Evolutionary conservation across 169 alveolate species (phyloP).

Genomic region (Pseudocohnilembus persalinus): DNA sequence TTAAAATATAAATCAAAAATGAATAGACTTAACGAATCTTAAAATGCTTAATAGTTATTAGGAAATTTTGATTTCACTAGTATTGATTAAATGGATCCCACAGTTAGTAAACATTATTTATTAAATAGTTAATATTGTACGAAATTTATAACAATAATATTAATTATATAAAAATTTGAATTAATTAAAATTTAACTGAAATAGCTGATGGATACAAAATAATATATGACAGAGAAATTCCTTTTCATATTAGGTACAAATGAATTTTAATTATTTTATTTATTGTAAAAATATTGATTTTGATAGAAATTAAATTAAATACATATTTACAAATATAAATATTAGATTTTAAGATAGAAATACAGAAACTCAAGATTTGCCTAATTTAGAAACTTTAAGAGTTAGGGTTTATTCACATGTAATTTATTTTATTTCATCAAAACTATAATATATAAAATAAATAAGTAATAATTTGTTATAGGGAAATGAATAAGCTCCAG

Average conservation of each 20-base stretch:
- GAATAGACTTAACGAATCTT: conserved; percentile 1
- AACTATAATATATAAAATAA: background rate
- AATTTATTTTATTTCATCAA: background rate
- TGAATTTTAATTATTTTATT: too few relatives aligned
- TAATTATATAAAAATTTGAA: background rate
- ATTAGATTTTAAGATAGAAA: conserved; percentile 11
- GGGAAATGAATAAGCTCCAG: conserved; percentile 86
- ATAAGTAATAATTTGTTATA: conserved; percentile 4
- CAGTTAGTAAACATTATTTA: conserved; percentile 37
- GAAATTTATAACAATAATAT: background rate
- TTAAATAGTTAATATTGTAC: background rate
- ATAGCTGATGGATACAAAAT: conserved; percentile 89
- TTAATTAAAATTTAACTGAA: background rate
- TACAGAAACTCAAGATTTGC: conserved; percentile 84
- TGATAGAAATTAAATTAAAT: too few relatives aligned
- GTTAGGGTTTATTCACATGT: conserved; percentile 61
- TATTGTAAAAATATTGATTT: too few relatives aligned
- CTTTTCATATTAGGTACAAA: conserved; percentile 58
- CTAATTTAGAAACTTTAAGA: conserved; percentile 87
- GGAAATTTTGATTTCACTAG: conserved; percentile 67
- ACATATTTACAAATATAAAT: too few relatives aligned
- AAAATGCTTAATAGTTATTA: conserved; percentile 32
- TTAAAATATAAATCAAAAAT: too few relatives aligned
- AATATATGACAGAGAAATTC: conserved; percentile 90
- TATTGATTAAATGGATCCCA: conserved; percentile 76